Evolutionary conservation across 164 flowering plant species (phyloP).

Genomic region (Vitis cinerea): DNA sequence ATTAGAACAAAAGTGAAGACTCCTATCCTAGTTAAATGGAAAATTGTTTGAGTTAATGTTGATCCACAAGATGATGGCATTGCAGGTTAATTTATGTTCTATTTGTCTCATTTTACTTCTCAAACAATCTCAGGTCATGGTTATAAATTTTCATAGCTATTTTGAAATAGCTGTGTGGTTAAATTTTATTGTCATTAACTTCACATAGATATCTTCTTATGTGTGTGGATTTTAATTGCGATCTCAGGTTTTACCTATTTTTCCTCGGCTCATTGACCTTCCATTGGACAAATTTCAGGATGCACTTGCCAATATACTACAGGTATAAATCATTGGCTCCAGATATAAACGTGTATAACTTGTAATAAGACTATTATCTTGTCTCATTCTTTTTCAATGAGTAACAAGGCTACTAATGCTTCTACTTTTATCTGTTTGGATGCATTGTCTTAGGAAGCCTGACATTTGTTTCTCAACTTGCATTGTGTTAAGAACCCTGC

Average conservation of each 20-base stretch:
- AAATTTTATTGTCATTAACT: not conserved
- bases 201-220: not conserved
- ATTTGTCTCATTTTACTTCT: not conserved
- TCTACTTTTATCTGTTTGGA: too few species aligned
- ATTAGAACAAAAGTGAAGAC: not conserved
- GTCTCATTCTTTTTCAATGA: too few species aligned
- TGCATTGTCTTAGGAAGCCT: too few species aligned
- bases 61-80: not conserved
- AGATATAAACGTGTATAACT: not conserved
- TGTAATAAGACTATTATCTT: too few species aligned
- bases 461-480: too few species aligned
- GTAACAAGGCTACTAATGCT: too few species aligned
- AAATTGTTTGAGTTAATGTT: not conserved
- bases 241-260: conserved; percentile 88
- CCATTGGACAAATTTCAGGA: conserved; percentile 85
- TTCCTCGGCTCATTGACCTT: conserved; percentile 91
- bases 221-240: not conserved
- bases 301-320: conserved; percentile 90
- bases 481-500: too few species aligned
- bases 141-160: not conserved
- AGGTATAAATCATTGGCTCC: conserved; percentile 41
- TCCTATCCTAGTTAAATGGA: not conserved
- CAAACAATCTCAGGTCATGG: not conserved
- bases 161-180: not conserved
- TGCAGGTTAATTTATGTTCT: not conserved